A percentile compares a stretch with the other conserved stretches of the same genome.
These are phyloP conservation scores for Solanum megistacrolobum DNA, from an alignment of 257 asterid genomes.

Conservation along the genomic window DNA sequence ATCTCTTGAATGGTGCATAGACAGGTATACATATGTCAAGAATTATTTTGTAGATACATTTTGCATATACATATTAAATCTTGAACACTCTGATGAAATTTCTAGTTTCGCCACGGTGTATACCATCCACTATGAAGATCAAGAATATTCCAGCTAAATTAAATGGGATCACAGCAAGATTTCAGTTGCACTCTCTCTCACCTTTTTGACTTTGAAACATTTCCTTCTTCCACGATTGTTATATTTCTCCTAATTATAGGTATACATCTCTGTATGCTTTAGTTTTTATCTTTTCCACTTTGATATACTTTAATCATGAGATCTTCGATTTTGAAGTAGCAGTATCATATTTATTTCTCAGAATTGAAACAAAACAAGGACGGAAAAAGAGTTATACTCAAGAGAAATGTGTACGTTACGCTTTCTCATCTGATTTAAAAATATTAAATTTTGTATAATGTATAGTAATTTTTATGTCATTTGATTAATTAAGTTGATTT, in stretches of 20 bases:
- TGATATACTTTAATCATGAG: neutral
- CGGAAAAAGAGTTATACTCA: neutral
- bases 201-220: neutral
- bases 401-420: neutral
- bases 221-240: neutral
- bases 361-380: neutral
- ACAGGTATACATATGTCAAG: neutral
- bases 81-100: no score
- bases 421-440: neutral
- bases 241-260: neutral
- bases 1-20: neutral
- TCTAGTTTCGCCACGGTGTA: neutral
- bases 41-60: no score
- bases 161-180: neutral
- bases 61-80: neutral
- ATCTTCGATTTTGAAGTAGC: neutral
- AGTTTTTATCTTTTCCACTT: neutral
- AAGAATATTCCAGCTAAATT: neutral
- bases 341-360: neutral
- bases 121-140: neutral
- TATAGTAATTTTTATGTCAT: neutral
- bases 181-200: neutral
- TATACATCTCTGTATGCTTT: neutral
- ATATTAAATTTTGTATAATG: neutral
- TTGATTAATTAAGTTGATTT: neutral